A percentile compares a stretch with the other conserved stretches of the same genome.
These are phyloP conservation scores for Cladophialophora immunda DNA, from an alignment of 2,329 filamentous ascomycete genomes.

Conservation along the genomic window DNA sequence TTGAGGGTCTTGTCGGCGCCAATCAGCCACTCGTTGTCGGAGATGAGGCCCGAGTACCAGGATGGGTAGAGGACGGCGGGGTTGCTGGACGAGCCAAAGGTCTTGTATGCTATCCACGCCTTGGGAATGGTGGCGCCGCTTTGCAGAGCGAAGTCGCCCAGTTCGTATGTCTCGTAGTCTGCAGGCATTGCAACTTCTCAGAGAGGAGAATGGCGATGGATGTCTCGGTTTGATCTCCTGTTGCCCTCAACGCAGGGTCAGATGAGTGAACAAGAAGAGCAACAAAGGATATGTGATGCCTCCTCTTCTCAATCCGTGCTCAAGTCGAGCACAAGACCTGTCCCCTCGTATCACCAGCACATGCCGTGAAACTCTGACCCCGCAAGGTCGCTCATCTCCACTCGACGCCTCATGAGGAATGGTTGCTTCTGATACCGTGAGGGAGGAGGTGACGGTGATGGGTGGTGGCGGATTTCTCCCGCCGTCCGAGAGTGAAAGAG, in stretches of 20 bases:
- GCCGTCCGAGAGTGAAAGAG: not conserved
- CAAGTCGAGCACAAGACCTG: not conserved
- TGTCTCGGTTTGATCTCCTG: conserved; percentile 29
- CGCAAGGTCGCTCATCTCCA: conserved; percentile 23
- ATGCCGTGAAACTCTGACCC: conserved; percentile 9
- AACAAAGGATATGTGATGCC: not conserved
- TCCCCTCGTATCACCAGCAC: not conserved
- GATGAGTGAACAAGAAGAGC: not conserved
- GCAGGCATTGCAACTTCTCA: conserved; percentile 31
- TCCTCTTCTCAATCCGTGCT: not conserved
- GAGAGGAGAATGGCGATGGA: no score
- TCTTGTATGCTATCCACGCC: conserved; percentile 79
- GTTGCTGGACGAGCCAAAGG: conserved; percentile 68
- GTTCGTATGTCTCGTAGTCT: conserved; percentile 62
- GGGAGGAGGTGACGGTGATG: not conserved
- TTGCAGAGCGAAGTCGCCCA: conserved; percentile 74
- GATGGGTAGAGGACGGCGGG: conserved; percentile 79
- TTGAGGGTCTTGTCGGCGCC: conserved; percentile 71
- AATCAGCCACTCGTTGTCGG: conserved; percentile 78
- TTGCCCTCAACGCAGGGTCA: no score
- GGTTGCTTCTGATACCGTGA: not conserved
- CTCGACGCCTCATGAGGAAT: not conserved
- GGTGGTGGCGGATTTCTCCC: not conserved
- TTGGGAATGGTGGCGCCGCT: conserved; percentile 68
- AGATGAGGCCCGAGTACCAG: conserved; percentile 76